Evolutionary conservation across 75 land plant species (phyloP).

Genomic region (Adiantum capillusveneris): DNA sequence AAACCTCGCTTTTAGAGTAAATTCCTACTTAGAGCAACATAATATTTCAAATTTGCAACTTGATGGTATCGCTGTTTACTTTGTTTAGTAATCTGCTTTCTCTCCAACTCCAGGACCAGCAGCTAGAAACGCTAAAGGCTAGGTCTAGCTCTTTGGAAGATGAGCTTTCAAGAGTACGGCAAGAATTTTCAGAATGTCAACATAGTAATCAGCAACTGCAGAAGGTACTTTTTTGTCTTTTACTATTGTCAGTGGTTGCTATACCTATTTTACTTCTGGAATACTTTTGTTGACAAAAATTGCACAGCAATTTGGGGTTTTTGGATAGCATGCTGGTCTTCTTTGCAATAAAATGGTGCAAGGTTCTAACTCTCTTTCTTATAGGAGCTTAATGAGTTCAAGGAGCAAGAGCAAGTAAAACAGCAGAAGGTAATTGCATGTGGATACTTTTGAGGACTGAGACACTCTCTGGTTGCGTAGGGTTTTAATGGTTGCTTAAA

Average conservation of each 20-base stretch:
- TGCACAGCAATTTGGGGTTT: no score
- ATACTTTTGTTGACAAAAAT: no score
- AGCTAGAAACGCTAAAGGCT: slow-evolving; percentile 43
- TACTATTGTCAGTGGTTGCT: no score
- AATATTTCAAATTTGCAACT: no score
- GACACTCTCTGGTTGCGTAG: no score
- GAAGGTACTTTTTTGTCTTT: slow-evolving; percentile 50
- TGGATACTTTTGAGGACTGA: neutral
- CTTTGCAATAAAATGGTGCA: no score
- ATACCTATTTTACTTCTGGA: no score
- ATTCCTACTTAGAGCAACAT: no score
- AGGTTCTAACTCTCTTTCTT: neutral
- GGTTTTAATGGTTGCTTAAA: no score
- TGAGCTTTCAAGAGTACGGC: slow-evolving; percentile 55
- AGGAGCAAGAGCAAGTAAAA: slow-evolving; percentile 59
- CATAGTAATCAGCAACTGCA: slow-evolving; percentile 38
- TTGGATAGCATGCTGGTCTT: neutral
- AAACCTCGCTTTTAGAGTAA: no score
- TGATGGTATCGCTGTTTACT: no score
- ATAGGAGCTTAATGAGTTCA: slow-evolving; percentile 69
- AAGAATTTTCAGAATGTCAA: slow-evolving; percentile 50
- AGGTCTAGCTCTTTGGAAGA: slow-evolving; percentile 59
- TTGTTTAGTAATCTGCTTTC: no score
- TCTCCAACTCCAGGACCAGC: slow-evolving; percentile 41
- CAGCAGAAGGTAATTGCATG: slow-evolving; percentile 49